A percentile compares a stretch with the other conserved stretches of the same genome.
Conservation (phyloP, 1,139 yeast species). For the Hansenula anomala region DNA sequence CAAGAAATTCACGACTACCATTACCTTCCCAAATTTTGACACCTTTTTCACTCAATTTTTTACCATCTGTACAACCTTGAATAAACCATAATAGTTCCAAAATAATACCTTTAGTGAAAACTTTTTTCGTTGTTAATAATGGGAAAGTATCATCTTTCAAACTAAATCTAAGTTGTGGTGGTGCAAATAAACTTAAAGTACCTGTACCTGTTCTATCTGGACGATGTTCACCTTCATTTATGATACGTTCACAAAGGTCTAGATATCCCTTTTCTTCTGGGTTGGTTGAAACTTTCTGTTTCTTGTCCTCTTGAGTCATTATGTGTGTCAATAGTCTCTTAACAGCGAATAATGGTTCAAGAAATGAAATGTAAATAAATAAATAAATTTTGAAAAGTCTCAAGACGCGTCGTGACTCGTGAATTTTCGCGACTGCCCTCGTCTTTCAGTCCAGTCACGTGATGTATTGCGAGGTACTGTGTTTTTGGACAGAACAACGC, state of each 20-base stretch:
- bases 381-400: neutral
- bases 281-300: slow-evolving; percentile 23
- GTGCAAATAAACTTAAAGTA: slow-evolving; percentile 84
- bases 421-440: neutral
- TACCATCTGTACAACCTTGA: slow-evolving; percentile 85
- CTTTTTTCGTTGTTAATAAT: slow-evolving; percentile 85
- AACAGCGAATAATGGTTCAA: neutral
- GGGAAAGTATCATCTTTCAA: slow-evolving; percentile 75
- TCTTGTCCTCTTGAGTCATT: slow-evolving; percentile 13
- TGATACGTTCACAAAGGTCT: slow-evolving; percentile 72
- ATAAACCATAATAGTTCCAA: slow-evolving; percentile 93
- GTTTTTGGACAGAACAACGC: too few species aligned
- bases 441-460: neutral
- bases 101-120: slow-evolving; percentile 83
- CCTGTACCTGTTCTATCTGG: slow-evolving; percentile 98
- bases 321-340: neutral
- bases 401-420: slow-evolving; percentile 1
- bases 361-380: neutral
- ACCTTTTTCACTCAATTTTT: slow-evolving; percentile 69
- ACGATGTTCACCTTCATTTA: slow-evolving; percentile 80
- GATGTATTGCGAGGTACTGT: too few species aligned
- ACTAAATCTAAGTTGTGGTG: slow-evolving; percentile 88
- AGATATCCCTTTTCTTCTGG: slow-evolving; percentile 80
- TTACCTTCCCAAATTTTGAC: slow-evolving; percentile 98
- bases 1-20: slow-evolving; percentile 91